A percentile compares a stretch with the other conserved stretches of the same genome.
These are phyloP conservation scores for Ricinus communis DNA, from an alignment of 345 rosid species.

Conservation along the genomic window DNA sequence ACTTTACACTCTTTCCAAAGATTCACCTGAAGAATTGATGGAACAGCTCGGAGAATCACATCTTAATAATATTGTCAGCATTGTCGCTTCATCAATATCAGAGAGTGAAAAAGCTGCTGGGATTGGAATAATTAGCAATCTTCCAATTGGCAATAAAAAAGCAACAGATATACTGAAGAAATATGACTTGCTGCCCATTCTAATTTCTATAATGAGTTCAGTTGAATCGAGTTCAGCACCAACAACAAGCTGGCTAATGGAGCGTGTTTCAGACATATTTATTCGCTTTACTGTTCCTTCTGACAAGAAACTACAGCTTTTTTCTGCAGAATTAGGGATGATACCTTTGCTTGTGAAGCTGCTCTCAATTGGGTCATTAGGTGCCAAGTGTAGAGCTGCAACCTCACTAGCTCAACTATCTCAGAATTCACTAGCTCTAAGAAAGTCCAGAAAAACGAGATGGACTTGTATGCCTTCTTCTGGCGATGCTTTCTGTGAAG, in stretches of 20 bases:
- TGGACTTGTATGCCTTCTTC: slow-evolving; percentile 53
- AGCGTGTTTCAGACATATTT: slow-evolving; percentile 47
- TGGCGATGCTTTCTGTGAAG: slow-evolving; percentile 43
- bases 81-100: slow-evolving; percentile 34
- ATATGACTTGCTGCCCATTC: slow-evolving; percentile 42
- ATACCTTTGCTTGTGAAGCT: slow-evolving; percentile 57
- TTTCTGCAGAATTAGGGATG: slow-evolving; percentile 48
- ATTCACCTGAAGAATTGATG: slow-evolving; percentile 44
- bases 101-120: slow-evolving; percentile 56
- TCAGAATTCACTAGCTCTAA: slow-evolving; percentile 49
- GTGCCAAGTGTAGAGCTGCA: slow-evolving; percentile 55
- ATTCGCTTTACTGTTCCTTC: slow-evolving; percentile 57
- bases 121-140: slow-evolving; percentile 54
- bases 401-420: slow-evolving; percentile 62
- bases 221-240: slow-evolving; percentile 21
- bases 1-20: slow-evolving; percentile 49
- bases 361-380: slow-evolving; percentile 41
- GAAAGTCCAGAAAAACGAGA: slow-evolving; percentile 38
- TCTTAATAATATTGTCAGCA: slow-evolving; percentile 36
- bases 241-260: slow-evolving; percentile 27
- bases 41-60: slow-evolving; percentile 56
- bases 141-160: slow-evolving; percentile 49
- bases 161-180: slow-evolving; percentile 46
- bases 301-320: slow-evolving; percentile 59
- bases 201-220: slow-evolving; percentile 39